Conservation (phyloP, 352 stramenopile genomes). For the Pythium guiyangense region DNA sequence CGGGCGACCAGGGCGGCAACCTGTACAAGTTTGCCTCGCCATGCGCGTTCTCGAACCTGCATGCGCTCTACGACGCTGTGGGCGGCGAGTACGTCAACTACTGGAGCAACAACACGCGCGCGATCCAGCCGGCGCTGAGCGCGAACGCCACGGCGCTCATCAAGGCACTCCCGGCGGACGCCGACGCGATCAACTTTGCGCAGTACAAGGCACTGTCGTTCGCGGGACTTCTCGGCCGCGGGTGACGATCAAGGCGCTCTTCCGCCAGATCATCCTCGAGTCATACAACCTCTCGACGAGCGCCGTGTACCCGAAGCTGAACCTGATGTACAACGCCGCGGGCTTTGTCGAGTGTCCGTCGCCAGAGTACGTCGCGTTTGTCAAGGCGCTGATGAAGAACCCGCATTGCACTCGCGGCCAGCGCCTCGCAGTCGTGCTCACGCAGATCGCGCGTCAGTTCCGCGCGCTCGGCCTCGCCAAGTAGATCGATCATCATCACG, state of each 20-base stretch:
- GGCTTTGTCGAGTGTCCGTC: slow-evolving; percentile 17
- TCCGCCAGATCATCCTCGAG: slow-evolving; percentile 23
- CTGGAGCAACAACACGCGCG: too few species aligned
- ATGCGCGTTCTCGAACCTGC: too few species aligned
- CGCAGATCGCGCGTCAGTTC: slow-evolving; percentile 45
- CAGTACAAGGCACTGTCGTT: slow-evolving; percentile 32
- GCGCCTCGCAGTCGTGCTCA: slow-evolving; percentile 50
- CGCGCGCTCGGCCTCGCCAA: slow-evolving; percentile 21
- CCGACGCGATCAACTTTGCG: slow-evolving; percentile 31
- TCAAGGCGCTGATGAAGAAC: slow-evolving; percentile 26
- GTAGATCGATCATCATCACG: too few species aligned
- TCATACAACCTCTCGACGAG: slow-evolving; percentile 20
- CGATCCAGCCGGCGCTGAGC: too few species aligned
- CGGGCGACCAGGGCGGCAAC: too few species aligned
- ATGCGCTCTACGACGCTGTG: too few species aligned
- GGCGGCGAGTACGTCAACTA: too few species aligned
- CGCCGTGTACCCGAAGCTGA: slow-evolving; percentile 10
- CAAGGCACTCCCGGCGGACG: slow-evolving; percentile 19
- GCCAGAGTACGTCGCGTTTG: slow-evolving; percentile 28
- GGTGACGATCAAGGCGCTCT: neutral
- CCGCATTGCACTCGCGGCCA: slow-evolving; percentile 42
- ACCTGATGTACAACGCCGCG: slow-evolving; percentile 18
- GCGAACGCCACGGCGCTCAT: slow-evolving; percentile 18
- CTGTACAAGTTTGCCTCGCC: too few species aligned
- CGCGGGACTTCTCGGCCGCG: neutral